These are phyloP conservation scores for Pyropia yezoensis DNA, from an alignment of 23 red algal genomes.

Conservation along the genomic window DNA sequence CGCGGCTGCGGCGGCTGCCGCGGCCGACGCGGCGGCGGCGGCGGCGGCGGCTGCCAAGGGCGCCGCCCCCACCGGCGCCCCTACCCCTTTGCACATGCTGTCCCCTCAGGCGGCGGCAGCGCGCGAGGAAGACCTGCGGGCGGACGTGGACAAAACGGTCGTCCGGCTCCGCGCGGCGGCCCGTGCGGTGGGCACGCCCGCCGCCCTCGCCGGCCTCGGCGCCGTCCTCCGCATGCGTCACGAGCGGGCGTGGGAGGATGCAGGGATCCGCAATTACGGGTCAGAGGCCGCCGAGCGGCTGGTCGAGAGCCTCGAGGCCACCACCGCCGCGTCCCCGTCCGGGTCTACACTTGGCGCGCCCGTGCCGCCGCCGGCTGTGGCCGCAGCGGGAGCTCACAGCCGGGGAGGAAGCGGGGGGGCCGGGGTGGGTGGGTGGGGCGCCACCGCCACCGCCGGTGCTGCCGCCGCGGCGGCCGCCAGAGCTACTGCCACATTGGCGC, in stretches of 20 bases:
- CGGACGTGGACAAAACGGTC: conserved; percentile 27
- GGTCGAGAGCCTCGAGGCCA: conserved; percentile 37
- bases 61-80: too few species aligned
- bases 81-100: neutral
- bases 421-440: too few species aligned
- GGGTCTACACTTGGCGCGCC: too few species aligned
- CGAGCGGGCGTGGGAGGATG: conserved; percentile 25
- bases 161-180: conserved; percentile 29
- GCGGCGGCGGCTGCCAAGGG: neutral
- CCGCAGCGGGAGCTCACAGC: too few species aligned
- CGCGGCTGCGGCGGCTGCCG: neutral
- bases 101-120: neutral
- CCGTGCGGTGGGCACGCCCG: conserved; percentile 4
- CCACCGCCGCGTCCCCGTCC: too few species aligned
- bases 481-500: too few species aligned
- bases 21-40: neutral
- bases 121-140: conserved; percentile 8
- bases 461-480: too few species aligned
- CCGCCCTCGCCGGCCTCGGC: conserved; percentile 23
- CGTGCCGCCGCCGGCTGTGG: too few species aligned
- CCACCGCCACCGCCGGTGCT: too few species aligned
- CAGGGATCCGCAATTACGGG: conserved; percentile 38
- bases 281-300: conserved; percentile 49
- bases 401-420: too few species aligned
- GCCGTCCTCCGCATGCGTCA: conserved; percentile 39